phyloP scores from a whole-genome alignment of 148 eudicot genomes.

The Heliosperma pusillum region DNA sequence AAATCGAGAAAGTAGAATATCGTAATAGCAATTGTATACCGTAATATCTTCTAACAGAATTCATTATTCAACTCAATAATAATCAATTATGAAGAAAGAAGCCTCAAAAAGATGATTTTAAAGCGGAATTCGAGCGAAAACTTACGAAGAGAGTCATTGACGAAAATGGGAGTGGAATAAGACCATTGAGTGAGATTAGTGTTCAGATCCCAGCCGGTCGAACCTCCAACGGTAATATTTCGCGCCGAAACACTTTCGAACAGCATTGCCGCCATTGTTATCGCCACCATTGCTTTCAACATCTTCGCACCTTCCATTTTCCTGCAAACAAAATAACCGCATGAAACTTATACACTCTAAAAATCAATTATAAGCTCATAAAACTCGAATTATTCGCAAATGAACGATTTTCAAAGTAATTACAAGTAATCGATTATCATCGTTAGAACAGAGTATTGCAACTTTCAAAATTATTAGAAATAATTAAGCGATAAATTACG shows the following conservation, averaged over 20 bases:
- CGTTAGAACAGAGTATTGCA: background rate
- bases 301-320: constrained; percentile 1
- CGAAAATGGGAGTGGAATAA: constrained; percentile 10
- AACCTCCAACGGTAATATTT: constrained; percentile 22
- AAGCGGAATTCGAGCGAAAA: background rate
- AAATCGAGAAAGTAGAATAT: no score
- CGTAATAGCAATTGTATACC: no score
- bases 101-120: background rate
- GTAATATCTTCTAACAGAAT: no score
- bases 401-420: background rate
- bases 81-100: background rate
- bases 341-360: background rate
- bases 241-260: constrained; percentile 7
- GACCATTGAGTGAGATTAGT: constrained; percentile 26
- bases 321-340: background rate
- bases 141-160: constrained; percentile 28
- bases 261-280: background rate
- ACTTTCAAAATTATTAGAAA: no score
- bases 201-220: constrained; percentile 19
- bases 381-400: background rate
- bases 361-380: background rate
- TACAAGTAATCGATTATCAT: background rate
- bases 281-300: background rate
- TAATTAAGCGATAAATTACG: background rate
- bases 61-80: background rate